Conservation (phyloP, 2,329 filamentous ascomycete genomes). For the Fusarium redolens region DNA sequence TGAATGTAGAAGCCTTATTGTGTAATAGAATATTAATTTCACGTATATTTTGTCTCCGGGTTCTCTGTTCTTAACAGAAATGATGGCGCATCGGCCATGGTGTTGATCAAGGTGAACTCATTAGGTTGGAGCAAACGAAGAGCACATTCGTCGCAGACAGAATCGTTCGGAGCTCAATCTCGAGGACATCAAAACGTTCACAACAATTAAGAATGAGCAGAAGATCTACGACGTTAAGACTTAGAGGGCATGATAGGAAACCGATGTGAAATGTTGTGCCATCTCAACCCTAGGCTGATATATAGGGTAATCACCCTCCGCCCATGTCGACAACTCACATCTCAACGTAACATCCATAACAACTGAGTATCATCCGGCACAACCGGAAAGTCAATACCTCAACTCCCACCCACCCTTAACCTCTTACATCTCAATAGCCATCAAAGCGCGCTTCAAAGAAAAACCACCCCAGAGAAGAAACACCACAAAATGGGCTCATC, state of each 20-base stretch:
- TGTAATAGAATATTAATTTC: no score
- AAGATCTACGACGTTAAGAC: fast-evolving
- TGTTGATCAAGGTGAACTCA: no score
- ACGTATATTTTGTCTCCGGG: no score
- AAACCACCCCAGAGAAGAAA: background rate
- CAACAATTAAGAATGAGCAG: fast-evolving
- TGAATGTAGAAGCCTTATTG: no score
- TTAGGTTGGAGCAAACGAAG: no score
- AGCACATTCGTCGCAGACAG: no score
- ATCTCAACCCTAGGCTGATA: no score
- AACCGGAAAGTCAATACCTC: background rate
- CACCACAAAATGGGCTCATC: slow-evolving; percentile 51
- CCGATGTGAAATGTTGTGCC: background rate
- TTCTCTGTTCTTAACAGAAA: no score
- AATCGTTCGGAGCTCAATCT: background rate
- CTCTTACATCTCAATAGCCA: no score
- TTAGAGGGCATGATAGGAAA: no score
- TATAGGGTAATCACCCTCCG: slow-evolving; percentile 7
- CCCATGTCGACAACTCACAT: background rate
- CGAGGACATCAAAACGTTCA: background rate
- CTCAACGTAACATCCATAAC: background rate
- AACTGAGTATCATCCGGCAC: background rate
- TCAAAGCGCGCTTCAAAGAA: background rate
- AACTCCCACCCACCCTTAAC: background rate
- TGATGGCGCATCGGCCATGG: no score